Conservation (phyloP, 495 filamentous ascomycete genomes). For the Symbiotaphrina buchneri region DNA sequence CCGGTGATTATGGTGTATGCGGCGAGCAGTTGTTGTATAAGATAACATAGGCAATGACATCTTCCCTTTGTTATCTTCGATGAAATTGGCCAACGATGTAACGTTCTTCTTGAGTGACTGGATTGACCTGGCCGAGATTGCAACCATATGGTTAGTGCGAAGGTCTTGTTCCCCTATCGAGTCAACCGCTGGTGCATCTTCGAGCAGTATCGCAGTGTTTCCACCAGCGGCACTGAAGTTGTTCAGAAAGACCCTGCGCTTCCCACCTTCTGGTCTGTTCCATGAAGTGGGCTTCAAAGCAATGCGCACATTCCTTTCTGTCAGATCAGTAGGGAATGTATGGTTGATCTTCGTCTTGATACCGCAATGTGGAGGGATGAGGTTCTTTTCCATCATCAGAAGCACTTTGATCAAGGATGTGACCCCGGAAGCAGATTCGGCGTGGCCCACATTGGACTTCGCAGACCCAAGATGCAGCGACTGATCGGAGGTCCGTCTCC, state of each 20-base stretch:
- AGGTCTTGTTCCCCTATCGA: constrained; percentile 17
- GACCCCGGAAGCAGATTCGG: constrained; percentile 71
- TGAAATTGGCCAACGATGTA: constrained; percentile 14
- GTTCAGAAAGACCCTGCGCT: constrained; percentile 38
- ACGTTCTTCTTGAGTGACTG: constrained; percentile 14
- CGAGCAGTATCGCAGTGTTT: constrained; percentile 38
- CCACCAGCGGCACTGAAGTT: constrained; percentile 51
- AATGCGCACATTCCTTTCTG: constrained; percentile 15
- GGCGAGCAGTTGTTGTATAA: constrained; percentile 67
- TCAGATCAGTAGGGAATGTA: constrained; percentile 10
- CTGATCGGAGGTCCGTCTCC: constrained; percentile 38
- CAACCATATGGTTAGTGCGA: constrained; percentile 27
- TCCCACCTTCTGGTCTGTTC: constrained; percentile 4
- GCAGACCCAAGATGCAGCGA: constrained; percentile 64
- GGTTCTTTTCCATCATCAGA: constrained; percentile 67
- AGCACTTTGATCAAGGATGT: constrained; percentile 66
- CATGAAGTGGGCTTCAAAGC: constrained; percentile 10
- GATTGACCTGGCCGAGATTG: constrained; percentile 28
- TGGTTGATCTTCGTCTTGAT: constrained; percentile 19
- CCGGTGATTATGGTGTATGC: constrained; percentile 62
- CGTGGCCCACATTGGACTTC: constrained; percentile 82
- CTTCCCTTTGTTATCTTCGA: constrained; percentile 26
- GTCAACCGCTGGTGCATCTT: constrained; percentile 23
- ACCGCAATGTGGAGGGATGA: constrained; percentile 43
- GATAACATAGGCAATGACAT: constrained; percentile 32